Conservation (phyloP, 352 stramenopile species). For the Phytophthora europaea region DNA sequence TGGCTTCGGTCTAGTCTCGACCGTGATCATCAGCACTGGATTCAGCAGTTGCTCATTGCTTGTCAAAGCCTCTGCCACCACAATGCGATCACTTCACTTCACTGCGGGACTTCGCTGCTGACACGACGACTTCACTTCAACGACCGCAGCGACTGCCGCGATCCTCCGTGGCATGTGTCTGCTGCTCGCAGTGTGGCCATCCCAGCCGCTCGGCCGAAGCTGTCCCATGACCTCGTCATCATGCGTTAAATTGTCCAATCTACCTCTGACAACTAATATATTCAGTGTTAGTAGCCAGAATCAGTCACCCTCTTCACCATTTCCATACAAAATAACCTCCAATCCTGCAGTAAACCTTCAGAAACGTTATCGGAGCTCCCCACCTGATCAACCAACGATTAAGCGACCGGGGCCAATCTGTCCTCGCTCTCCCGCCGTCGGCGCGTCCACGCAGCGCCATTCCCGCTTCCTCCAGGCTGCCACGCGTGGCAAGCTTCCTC, state of each 20-base stretch:
- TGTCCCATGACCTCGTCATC: conserved; percentile 13
- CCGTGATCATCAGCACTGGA: too few species aligned
- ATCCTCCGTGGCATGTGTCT: conserved; percentile 7
- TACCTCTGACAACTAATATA: background rate
- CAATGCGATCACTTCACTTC: too few species aligned
- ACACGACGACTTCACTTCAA: conserved; percentile 13
- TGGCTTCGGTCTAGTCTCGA: too few species aligned
- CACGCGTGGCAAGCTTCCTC: conserved; percentile 1
- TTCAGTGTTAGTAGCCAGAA: background rate
- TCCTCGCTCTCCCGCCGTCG: conserved; percentile 22
- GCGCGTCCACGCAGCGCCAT: conserved; percentile 18
- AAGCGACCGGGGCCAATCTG: conserved; percentile 6
- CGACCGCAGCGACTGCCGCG: conserved; percentile 5
- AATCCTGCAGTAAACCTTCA: background rate
- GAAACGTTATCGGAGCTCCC: background rate
- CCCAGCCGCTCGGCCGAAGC: conserved; percentile 14
- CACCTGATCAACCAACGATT: conserved; percentile 12
- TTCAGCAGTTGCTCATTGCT: too few species aligned
- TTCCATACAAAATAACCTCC: background rate
- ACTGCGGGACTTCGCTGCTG: background rate
- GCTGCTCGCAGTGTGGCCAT: conserved; percentile 12
- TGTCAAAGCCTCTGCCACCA: too few species aligned
- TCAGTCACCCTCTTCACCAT: background rate
- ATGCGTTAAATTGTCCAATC: background rate
- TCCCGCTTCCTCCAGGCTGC: conserved; percentile 7